Evolutionary conservation across 768 basidiomycete species (phyloP).

Genomic region (Naganishia onofrii): DNA sequence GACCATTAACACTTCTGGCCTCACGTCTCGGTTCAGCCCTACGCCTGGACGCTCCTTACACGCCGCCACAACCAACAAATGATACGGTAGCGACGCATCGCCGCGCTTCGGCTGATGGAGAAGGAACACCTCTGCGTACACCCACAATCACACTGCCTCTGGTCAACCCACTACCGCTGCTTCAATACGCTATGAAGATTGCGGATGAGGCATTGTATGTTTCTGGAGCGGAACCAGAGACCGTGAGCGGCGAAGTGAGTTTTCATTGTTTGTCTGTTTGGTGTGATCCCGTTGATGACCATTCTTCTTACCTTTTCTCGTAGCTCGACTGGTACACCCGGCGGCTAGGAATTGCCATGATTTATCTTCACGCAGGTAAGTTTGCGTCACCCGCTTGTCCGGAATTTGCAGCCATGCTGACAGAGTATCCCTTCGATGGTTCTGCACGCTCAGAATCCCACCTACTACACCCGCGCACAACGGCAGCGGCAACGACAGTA

Average conservation of each 20-base stretch:
- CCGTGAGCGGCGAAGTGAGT: constrained; percentile 2
- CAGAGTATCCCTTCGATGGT: no score
- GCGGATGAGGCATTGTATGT: constrained; percentile 26
- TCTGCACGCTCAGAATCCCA: background rate
- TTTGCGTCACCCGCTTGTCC: background rate
- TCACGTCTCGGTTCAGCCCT: background rate
- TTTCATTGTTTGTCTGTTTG: no score
- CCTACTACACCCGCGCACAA: background rate
- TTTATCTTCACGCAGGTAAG: constrained; percentile 30
- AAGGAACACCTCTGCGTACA: background rate
- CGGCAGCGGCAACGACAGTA: background rate
- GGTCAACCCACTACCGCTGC: constrained; percentile 21
- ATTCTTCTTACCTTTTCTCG: background rate
- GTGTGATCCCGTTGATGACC: background rate
- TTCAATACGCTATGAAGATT: constrained; percentile 21
- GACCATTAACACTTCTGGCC: background rate
- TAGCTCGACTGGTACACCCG: constrained; percentile 29
- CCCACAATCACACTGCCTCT: constrained; percentile 1
- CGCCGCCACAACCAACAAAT: no score
- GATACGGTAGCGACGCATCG: no score
- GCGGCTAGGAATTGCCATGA: constrained; percentile 16
- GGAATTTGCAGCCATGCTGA: no score
- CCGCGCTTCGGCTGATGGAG: background rate
- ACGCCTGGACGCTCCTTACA: constrained; percentile 10
- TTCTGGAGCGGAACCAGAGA: constrained; percentile 13